Evolutionary conservation across 495 filamentous ascomycete genomes (phyloP), one percentile per base, ranked within the genome.

Genomic region (Usnea hakonensis): DNA sequence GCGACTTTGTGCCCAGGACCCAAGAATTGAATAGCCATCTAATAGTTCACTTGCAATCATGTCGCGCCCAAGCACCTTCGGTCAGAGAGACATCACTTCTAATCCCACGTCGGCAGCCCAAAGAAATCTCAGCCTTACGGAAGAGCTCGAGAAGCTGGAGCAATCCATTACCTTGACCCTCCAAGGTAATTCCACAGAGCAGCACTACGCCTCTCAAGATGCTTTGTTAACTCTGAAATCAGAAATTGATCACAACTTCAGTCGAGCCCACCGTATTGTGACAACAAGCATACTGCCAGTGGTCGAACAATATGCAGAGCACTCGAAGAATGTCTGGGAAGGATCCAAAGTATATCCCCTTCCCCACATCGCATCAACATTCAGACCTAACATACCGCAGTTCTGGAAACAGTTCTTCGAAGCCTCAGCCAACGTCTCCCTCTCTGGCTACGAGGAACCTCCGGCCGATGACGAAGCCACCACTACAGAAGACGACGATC

Each of bases 331-430:
- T 55, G 94, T 98, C 26, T 98, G 95, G 95, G 91, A 97, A 65
- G 90, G 93, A 37, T 92, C 94, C 55, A 96, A 96, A 83, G 91
- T 91, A 57, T 8, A 17, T 9, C 5, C 19, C 70, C 54, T 7
- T 37, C 36, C 6, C n/a, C 32, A 23, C 0, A 2, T 36, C 13
- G 5, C 21, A 19, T 28, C 23, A 3, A 40, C 8, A 6, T 37
- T 14, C 0, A 35, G 16, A 28, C 11, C 46, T 63, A 46, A 63
- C 26, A 50, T 2, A 10, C 28, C 17, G 5, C 5, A 95, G 90
- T 97, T 97, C 76, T 98, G 94, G 94, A 97, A 97, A 75, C 90
- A 96, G 78, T 97, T 98, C 83, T 98, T 98, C 76, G 94, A 98
- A 76, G 90, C 93, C 59, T 94, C 89, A 50, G 94, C 94, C 72